Base-by-base conservation (phyloP, 495 filamentous ascomycete species). In the Rhypophila decipiens region DNA sequence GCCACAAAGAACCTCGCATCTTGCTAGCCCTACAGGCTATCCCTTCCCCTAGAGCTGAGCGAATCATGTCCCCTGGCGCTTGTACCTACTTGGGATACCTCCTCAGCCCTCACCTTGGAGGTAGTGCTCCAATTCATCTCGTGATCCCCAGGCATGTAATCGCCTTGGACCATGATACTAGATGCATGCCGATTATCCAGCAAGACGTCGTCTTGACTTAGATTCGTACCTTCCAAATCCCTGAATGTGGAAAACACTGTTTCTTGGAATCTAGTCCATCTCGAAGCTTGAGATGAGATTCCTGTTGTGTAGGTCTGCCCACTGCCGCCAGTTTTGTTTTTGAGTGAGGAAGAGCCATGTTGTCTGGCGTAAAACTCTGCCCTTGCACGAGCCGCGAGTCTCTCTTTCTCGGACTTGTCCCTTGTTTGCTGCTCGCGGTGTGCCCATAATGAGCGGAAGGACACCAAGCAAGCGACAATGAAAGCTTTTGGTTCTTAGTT, bases 401-500 rank as follows among this genome's bases (percentile, higher is more conserved):
- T n/a, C 18, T 39, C 12, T 17, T 39, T 39, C 7, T 39, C 36
- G 5, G 18, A 39, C 20, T 5, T 7, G 21, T 39, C 44, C 22
- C 17, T 18, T 7, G 10, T 5, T 31, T 7, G 1, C 13, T 21
- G 24, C 39, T 47, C 42, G 44, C 29, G 51, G 24, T 48, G 42
- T 9, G 38, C 37, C 12, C 49, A 57, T 2, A 59, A 50, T 2
- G 46, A 37, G 0, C 57, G 53, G 35, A 60, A 60, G 5, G 57
- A 60, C 13, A 60, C 50, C 5, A 60, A 29, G 22, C 57, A 60
- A 3, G 53, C 48, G 22, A 55, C 27, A 11, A 55, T 37, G 40
- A 50, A 60, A 15, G 57, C 57, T 57, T 7, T n/a, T n/a, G n/a
- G n/a, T n/a, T n/a, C n/a, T 34, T n/a, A 34, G 31, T 34, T 9